Base-by-base conservation (phyloP, 2,329 filamentous ascomycete species). In the Colletotrichum kahawae region DNA sequence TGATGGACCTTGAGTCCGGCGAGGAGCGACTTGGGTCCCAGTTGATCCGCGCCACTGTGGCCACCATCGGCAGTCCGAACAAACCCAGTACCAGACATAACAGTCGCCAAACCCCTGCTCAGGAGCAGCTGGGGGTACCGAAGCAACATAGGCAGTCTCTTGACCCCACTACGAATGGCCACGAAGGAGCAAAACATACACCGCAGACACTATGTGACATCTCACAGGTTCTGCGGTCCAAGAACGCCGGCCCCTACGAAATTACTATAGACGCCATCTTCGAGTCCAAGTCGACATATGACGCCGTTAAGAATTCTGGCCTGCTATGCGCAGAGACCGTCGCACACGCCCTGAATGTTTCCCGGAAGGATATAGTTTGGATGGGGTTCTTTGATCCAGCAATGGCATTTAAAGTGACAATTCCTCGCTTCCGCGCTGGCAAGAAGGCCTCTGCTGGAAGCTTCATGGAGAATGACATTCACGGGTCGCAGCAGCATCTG, bases 401-500 rank as follows among this genome's bases (percentile, higher is more conserved):
- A 0, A 77, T 84, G 68, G 86, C 87, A 16, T 90, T 85, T 79
- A 89, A 89, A 69, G 84, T 81, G 10, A 88, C 86, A 2, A 84
- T 88, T n/a, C 68, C 72, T 16, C 69, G 68, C 7, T 54, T 75
- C 43, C 43, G 43, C 12, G 34, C 29, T 2, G 72, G 72, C 5
- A 75, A 67, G 33, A 60, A n/a, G 13, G 31, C 56, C 5, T 27
- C 72, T 7, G 72, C 62, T 1, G 72, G 68, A 2, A 56, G 72
- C 14, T 75, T 72, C 7, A 72, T 75, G 68, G 68, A 75, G 29
- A 63, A 43, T 12, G 68, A 75, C 14, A 67, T 75, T 6, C 69
- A 75, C 3, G 72, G 72, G 5, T 75, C 72, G 13, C 72, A 72
- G 14, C 72, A 71, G 14, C 63, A 75, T 56, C 36, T 75, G n/a